phyloP scores from a whole-genome alignment of 768 basidiomycete species.

The Boletus bicolor region DNA sequence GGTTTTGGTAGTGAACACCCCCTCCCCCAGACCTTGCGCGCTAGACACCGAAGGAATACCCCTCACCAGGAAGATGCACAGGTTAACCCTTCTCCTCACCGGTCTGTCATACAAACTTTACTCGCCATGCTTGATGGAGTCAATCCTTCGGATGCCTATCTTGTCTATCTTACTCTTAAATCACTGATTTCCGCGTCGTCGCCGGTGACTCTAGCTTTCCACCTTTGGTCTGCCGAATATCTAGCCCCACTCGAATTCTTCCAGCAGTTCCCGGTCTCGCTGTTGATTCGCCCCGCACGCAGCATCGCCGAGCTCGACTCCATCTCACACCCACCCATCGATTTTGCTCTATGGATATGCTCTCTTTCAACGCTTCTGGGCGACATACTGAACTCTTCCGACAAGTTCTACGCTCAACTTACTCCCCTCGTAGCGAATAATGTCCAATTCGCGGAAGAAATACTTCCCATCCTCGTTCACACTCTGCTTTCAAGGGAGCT shows the following conservation, averaged over 20 bases:
- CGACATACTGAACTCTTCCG: conserved; percentile 50
- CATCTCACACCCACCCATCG: conserved; percentile 36
- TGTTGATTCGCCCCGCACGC: conserved; percentile 31
- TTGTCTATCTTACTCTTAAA: conserved; percentile 66
- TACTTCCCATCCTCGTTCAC: conserved; percentile 77
- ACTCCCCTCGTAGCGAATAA: conserved; percentile 54
- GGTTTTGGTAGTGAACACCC: conserved; percentile 56
- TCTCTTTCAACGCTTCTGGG: conserved; percentile 54
- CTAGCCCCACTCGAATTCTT: conserved; percentile 48
- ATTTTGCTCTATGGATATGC: conserved; percentile 65
- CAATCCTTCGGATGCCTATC: conserved; percentile 45
- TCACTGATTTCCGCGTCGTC: conserved; percentile 44
- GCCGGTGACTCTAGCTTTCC: conserved; percentile 27
- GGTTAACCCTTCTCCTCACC: conserved; percentile 36
- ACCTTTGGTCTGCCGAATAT: conserved; percentile 39
- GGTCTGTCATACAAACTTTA: conserved; percentile 51
- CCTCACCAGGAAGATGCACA: conserved; percentile 14
- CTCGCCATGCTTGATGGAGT: conserved; percentile 57
- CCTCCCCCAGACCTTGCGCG: conserved; percentile 40
- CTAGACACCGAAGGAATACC: conserved; percentile 29
- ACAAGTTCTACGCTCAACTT: conserved; percentile 69
- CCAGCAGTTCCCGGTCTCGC: conserved; percentile 40
- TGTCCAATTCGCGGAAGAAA: conserved; percentile 55
- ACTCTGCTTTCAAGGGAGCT: conserved; percentile 46
- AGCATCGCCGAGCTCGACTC: conserved; percentile 38